Evolutionary conservation across 495 filamentous ascomycete species (phyloP), one percentile per base, ranked within the genome.

Genomic region (Apiosordaria backusii): DNA sequence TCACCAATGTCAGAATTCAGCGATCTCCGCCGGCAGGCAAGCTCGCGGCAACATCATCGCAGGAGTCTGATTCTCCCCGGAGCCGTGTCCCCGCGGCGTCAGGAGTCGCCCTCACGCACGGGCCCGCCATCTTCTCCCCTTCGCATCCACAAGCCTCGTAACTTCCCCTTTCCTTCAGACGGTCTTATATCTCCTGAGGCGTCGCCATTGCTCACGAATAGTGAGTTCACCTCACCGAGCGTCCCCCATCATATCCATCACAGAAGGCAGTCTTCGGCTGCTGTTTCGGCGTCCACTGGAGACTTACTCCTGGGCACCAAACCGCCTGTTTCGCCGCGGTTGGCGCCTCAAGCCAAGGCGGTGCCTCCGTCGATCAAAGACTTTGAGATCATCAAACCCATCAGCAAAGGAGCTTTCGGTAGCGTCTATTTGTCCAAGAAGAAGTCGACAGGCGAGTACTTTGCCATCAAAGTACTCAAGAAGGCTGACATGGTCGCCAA

Each of bases 401-500:
- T 99, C 74, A 99, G 95, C 80, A 98, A 97, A 78, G 95, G 95
- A 65, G 95, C 95, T 16, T 99, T 99, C 79, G 95, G 95, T 4
- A 98, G 95, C 76, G 95, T 99, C 15, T 99, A 98, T 72, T 78
- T 99, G 63, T 91, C 93, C 0, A 99, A 98, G 76, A 99, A 99
- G 84, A 99, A 96, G 76, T 93, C 92, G 0, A 98, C 96, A 1
- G 94, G 93, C 23, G 95, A 99, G 72, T 98, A 98, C 76, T 99
- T 91, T 77, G 95, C 95, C 4, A 97, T 99, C 80, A 99, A 99
- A 75, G 96, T 97, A 18, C 76, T 99, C 64, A 97, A 97, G 79
- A 99, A 99, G 75, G 93, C 96, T 10, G 95, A 99, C 80, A 99
- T 99, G 95, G 92, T 99, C 68, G 96, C 96, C 61, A 99, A 99